Percentiles rank a stretch among this genome's conserved stretches.
phyloP scores from a whole-genome alignment of 805 yeast species.

The Starmerella scarabaei region DNA sequence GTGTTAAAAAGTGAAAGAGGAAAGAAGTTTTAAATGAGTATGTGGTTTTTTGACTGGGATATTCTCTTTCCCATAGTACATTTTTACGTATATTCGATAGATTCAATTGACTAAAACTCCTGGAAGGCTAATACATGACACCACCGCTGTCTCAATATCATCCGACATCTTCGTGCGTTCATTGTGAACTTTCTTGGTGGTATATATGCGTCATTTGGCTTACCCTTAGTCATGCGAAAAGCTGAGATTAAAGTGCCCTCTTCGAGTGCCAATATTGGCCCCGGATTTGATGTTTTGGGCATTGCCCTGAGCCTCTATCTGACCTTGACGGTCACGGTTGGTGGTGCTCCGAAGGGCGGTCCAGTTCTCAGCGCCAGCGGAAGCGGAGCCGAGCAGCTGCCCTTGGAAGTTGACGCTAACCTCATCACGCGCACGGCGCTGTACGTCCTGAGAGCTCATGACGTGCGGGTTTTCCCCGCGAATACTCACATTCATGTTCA shows the following conservation, averaged over 20 bases:
- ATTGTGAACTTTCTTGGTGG: neutral
- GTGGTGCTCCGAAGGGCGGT: constrained; percentile 34
- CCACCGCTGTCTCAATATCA: neutral
- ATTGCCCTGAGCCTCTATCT: constrained; percentile 70
- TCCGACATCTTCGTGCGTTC: neutral
- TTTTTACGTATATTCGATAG: too few relatives aligned
- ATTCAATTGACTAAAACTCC: neutral
- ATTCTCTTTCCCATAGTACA: too few relatives aligned
- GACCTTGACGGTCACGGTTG: constrained; percentile 55
- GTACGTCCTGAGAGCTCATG: constrained; percentile 77
- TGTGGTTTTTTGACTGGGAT: too few relatives aligned
- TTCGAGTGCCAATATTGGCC: constrained; percentile 95
- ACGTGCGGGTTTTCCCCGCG: constrained; percentile 58
- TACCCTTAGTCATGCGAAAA: constrained; percentile 13
- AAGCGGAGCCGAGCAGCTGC: constrained; percentile 72
- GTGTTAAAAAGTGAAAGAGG: too few relatives aligned
- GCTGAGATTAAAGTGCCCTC: constrained; percentile 50
- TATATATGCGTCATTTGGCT: neutral
- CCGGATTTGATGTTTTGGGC: constrained; percentile 95
- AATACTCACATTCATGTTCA: constrained; percentile 71
- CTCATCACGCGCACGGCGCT: constrained; percentile 87
- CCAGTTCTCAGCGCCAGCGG: constrained; percentile 46
- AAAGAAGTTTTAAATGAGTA: too few relatives aligned
- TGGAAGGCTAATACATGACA: neutral
- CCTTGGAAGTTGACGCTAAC: constrained; percentile 63